Percentiles rank a stretch among this genome's conserved stretches.
Evolutionary conservation across 345 rosid genomes (phyloP).

Genomic region (Conringia planisiliqua): DNA sequence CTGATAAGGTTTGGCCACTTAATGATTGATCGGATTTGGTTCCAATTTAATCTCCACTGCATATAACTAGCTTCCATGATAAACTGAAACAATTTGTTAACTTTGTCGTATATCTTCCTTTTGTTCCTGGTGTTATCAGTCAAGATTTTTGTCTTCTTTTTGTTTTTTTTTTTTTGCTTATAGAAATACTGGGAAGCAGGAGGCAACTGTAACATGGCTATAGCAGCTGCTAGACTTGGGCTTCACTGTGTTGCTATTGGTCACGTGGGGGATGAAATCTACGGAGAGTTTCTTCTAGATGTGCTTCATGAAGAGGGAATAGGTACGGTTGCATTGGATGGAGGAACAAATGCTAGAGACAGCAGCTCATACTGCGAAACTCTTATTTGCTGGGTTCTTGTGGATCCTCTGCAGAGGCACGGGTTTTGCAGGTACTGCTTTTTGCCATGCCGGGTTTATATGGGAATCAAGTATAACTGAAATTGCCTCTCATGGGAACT

Average conservation of each 20-base stretch:
- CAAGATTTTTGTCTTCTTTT: neutral
- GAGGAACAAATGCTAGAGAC: conserved; percentile 37
- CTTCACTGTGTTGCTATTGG: conserved; percentile 77
- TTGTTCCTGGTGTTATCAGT: neutral
- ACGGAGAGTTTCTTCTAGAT: conserved; percentile 76
- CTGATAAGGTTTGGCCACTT: conserved; percentile 60
- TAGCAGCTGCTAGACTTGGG: conserved; percentile 95
- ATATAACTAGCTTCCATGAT: neutral
- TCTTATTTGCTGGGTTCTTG: conserved; percentile 95
- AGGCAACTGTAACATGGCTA: conserved; percentile 95
- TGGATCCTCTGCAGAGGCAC: conserved; percentile 83
- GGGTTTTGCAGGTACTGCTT: conserved; percentile 93
- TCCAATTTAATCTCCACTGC: neutral
- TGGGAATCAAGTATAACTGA: neutral
- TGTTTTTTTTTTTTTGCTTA: conserved; percentile 1
- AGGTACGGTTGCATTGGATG: conserved; percentile 55
- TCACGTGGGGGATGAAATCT: conserved; percentile 77
- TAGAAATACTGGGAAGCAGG: conserved; percentile 96
- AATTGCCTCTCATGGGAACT: neutral
- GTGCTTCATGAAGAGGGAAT: conserved; percentile 83
- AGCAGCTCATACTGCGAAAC: conserved; percentile 58
- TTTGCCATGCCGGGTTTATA: conserved; percentile 35
- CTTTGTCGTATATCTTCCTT: neutral
- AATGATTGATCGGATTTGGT: neutral
- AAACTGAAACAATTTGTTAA: neutral